Conservation (phyloP, 371 early-diverging fungal genomes). For the Haplosporangium sp. region DNA sequence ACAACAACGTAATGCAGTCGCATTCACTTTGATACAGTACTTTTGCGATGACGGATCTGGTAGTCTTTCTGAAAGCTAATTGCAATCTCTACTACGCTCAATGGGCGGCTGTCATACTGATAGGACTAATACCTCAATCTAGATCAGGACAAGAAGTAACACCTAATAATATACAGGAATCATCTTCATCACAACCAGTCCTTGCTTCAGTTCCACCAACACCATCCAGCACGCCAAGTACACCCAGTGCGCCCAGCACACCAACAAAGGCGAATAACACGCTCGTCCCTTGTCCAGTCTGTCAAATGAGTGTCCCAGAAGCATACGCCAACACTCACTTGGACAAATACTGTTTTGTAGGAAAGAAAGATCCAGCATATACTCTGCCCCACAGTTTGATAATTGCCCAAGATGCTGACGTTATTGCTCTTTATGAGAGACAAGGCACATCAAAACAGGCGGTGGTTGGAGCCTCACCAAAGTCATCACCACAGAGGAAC, state of each 20-base stretch:
- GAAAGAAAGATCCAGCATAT: conserved; percentile 38
- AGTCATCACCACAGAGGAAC: conserved; percentile 15
- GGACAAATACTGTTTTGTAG: conserved; percentile 54
- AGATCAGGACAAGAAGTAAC: conserved; percentile 8
- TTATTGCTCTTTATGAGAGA: conserved; percentile 27
- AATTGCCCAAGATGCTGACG: background rate
- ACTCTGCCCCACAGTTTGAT: conserved; percentile 13
- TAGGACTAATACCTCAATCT: conserved; percentile 22
- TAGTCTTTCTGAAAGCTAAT: too few relatives aligned
- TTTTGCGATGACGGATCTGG: too few relatives aligned
- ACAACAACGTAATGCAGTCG: background rate
- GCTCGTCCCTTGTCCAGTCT: conserved; percentile 54
- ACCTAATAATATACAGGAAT: background rate
- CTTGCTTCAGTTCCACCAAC: background rate
- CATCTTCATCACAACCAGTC: background rate
- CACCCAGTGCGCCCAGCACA: conserved; percentile 9
- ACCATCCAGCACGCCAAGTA: background rate
- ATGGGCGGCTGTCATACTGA: background rate
- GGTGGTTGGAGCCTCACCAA: background rate
- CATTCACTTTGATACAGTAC: background rate
- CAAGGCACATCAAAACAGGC: conserved; percentile 23
- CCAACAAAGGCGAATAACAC: conserved; percentile 7
- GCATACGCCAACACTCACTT: conserved; percentile 51
- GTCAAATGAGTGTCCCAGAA: conserved; percentile 43
- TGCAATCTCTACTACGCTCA: too few relatives aligned